A percentile compares a stretch with the other conserved stretches of the same genome.
phyloP scores from a whole-genome alignment of 768 basidiomycete species.

The Amanita inopinata region DNA sequence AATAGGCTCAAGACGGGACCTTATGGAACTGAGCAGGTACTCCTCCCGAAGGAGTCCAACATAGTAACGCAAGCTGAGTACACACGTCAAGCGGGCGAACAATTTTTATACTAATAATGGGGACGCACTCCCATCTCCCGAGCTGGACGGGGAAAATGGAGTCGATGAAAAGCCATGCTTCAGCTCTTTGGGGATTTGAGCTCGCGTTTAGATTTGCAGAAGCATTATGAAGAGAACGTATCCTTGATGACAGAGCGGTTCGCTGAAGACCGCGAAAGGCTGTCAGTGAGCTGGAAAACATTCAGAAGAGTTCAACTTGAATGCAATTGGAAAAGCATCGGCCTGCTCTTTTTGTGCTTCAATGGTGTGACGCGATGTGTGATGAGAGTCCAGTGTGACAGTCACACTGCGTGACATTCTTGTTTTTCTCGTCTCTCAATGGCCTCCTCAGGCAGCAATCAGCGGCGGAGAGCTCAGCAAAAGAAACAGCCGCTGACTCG shows the following conservation, averaged over 20 bases:
- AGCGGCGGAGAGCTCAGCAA: constrained; percentile 17
- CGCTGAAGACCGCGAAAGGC: not conserved
- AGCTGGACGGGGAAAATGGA: constrained; percentile 71
- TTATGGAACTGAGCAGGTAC: constrained; percentile 38
- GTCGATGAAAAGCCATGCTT: constrained; percentile 64
- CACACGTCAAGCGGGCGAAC: too few species aligned
- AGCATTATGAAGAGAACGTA: not conserved
- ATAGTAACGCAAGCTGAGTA: constrained; percentile 49
- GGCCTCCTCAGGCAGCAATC: constrained; percentile 25
- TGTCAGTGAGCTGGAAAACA: not conserved
- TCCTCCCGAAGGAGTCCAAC: constrained; percentile 54
- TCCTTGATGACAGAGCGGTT: too few species aligned
- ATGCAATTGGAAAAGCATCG: too few species aligned
- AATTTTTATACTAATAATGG: not conserved
- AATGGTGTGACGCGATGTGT: too few species aligned
- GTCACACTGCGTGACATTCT: constrained; percentile 5
- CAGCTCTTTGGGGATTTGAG: constrained; percentile 16
- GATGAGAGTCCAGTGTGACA: too few species aligned
- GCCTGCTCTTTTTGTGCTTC: too few species aligned
- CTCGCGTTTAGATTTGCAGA: not conserved
- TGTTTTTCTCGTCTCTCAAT: constrained; percentile 27
- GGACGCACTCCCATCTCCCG: constrained; percentile 62
- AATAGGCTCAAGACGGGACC: constrained; percentile 38
- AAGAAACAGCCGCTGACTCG: constrained; percentile 33
- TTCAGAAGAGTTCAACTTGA: too few species aligned